These are phyloP conservation scores for Gracilariopsis chorda DNA, from an alignment of 23 red algal genomes.

Conservation along the genomic window DNA sequence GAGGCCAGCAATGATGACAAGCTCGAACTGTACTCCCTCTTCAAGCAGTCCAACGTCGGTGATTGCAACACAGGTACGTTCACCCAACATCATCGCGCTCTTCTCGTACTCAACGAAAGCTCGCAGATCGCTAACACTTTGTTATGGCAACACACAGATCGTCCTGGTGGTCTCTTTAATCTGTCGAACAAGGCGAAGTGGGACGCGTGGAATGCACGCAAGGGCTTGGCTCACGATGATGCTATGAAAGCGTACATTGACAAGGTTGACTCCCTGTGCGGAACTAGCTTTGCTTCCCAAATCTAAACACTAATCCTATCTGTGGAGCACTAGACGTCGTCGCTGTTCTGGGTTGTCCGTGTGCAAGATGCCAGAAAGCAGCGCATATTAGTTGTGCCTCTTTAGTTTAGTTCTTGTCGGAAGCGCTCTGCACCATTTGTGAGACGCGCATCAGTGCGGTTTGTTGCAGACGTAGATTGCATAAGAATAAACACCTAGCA, in stretches of 20 bases:
- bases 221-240: conserved; percentile 86
- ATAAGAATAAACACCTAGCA: too few relatives aligned
- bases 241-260: conserved; percentile 92
- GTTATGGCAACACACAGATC: too few relatives aligned
- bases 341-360: too few relatives aligned
- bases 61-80: conserved; percentile 85
- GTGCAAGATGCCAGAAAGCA: too few relatives aligned
- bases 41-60: conserved; percentile 95
- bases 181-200: conserved; percentile 86
- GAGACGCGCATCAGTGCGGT: too few relatives aligned
- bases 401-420: too few relatives aligned
- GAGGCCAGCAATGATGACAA: conserved; percentile 81
- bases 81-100: background rate
- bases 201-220: conserved; percentile 79
- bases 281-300: conserved; percentile 72
- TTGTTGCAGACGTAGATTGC: too few relatives aligned
- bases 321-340: too few relatives aligned
- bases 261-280: conserved; percentile 90
- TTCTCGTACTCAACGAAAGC: background rate
- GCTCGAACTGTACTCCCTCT: conserved; percentile 85
- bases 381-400: too few relatives aligned
- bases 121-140: too few relatives aligned
- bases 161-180: conserved; percentile 84
- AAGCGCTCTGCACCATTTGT: too few relatives aligned
- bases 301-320: conserved; percentile 39